Percentiles rank a stretch among this genome's conserved stretches.
These are phyloP conservation scores for Piromyces sp. DNA, from an alignment of 192 early-diverging fungal species.

Conservation along the genomic window DNA sequence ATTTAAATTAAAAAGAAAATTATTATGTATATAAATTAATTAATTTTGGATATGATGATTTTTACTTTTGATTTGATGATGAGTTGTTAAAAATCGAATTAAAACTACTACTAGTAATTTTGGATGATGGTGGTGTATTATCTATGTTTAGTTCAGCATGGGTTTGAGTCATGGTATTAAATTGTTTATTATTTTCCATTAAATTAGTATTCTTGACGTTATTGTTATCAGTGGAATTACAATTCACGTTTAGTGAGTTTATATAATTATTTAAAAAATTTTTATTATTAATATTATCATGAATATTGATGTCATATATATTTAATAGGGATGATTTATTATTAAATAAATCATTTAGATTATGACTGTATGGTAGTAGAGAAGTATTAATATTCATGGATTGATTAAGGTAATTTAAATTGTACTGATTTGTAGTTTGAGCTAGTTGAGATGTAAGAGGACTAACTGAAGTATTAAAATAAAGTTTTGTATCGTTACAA, in stretches of 20 bases:
- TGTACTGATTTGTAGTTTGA: no score
- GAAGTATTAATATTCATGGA: neutral
- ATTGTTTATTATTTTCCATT: neutral
- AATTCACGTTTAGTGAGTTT: neutral
- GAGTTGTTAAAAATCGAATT: no score
- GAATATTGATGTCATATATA: neutral
- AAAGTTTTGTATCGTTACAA: neutral
- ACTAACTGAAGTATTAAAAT: neutral
- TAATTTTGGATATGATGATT: no score
- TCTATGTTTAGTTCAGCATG: no score
- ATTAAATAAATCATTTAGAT: neutral
- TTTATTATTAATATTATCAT: neutral
- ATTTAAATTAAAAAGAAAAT: no score
- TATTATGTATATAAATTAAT: no score
- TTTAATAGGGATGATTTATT: neutral
- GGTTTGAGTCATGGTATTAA: no score
- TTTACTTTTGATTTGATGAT: no score
- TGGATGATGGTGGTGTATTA: no score
- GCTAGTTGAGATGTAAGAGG: no score
- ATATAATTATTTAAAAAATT: neutral
- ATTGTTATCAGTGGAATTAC: neutral
- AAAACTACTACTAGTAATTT: no score
- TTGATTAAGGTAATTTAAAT: neutral
- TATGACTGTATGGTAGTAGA: no score
- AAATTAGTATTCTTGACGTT: neutral